Evolutionary conservation across 768 basidiomycete species (phyloP).

Genomic region (Podaxis pistillaris): DNA sequence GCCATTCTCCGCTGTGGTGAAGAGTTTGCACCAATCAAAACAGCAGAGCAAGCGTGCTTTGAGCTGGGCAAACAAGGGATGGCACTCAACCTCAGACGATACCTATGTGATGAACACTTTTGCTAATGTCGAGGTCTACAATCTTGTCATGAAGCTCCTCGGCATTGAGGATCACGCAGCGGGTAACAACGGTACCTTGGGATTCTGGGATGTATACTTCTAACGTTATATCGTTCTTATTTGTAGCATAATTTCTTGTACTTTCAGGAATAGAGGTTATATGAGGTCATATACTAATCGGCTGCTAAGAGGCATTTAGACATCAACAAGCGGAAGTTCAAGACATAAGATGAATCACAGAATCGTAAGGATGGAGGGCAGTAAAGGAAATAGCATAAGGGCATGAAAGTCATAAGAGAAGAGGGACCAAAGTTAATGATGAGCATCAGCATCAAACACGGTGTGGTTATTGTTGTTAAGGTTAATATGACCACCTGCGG

Average conservation of each 20-base stretch:
- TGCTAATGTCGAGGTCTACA: slow-evolving; percentile 83
- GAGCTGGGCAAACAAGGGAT: slow-evolving; percentile 40
- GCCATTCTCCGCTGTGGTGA: slow-evolving; percentile 74
- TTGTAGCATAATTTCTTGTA: not conserved
- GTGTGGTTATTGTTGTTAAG: slow-evolving; percentile 43
- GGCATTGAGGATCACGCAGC: slow-evolving; percentile 58
- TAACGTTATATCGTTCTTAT: slow-evolving; percentile 21
- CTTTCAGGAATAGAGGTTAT: not conserved
- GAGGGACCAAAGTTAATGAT: slow-evolving; percentile 20
- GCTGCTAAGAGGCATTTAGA: not conserved
- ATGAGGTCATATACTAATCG: not conserved
- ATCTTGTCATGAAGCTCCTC: slow-evolving; percentile 73
- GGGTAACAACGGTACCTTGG: slow-evolving; percentile 69
- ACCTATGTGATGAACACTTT: slow-evolving; percentile 81
- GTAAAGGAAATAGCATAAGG: not conserved
- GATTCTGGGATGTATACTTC: slow-evolving; percentile 85
- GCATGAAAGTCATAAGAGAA: not conserved
- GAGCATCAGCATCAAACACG: slow-evolving; percentile 77
- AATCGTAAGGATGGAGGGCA: not conserved
- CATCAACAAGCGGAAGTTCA: not conserved
- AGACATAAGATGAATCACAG: not conserved
- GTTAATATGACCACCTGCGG: slow-evolving; percentile 56
- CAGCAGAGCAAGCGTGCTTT: slow-evolving; percentile 14
- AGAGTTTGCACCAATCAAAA: slow-evolving; percentile 45
- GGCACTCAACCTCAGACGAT: slow-evolving; percentile 66